Evolutionary conservation across 192 early-diverging fungal genomes (phyloP), one percentile per base, ranked within the genome.

Genomic region (Rhizophlyctis rosea): DNA sequence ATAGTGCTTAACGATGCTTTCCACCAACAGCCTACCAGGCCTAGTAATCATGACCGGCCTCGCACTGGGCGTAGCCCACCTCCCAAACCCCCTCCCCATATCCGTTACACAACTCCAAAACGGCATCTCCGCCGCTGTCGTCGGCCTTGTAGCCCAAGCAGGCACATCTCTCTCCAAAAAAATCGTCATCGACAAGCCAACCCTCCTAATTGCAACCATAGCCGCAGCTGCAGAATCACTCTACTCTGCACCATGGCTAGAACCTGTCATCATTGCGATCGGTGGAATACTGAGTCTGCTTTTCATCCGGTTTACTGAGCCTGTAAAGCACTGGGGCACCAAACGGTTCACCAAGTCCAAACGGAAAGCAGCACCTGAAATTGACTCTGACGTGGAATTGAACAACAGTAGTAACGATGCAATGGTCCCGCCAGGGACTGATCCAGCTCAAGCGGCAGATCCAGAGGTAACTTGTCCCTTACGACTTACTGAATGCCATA

Each of bases 131-230:
- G 52, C 83, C 2, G 73, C 80, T 1, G 84, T 82, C 0, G 70
- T 89, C 27, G 88, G 81, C 4, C 71, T 89, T 3, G 79, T 87
- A 0, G 85, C 81, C 3, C 55, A 84, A 7, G 86, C 87, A 2
- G 83, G 75, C 2, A 76, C 68, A 55, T 33, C 48, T 28, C 57
- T 67, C n/a, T 18, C 48, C 31, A 54, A 34, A 29, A 67, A 67
- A 51, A 59, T 59, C 29, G 57, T 58, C 24, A n/a, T n/a, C 18
- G 34, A 58, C 32, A 34, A 14, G 27, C 13, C 14, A 39, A 58
- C 57, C 2, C 34, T 58, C 21, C n/a, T 36, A 21, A 27, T 58
- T 9, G 32, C 33, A 21, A 58, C 57, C 7, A 32, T 58, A 47
- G 57, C 57, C 21, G 57, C 57, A 13, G 18, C 21, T 35, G 57